Base-by-base conservation (phyloP, 192 early-diverging fungal genomes). In the Coemansia biformis region DNA sequence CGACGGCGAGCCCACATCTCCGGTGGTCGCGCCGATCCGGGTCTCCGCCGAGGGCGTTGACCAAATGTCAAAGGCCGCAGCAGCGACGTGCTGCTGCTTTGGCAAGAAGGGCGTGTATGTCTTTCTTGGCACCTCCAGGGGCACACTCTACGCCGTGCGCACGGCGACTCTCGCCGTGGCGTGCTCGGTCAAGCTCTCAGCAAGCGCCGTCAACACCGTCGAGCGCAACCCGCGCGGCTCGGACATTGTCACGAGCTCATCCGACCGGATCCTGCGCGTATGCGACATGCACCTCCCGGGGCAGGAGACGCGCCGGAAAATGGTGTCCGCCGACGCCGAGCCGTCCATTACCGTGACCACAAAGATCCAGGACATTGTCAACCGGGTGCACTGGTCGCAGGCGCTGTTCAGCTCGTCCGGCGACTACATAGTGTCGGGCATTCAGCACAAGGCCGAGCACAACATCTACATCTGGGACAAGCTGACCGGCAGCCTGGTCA, bases 391-490 rank as follows among this genome's bases (percentile, higher is more conserved):
- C 51, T 99, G 96, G 96, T 80, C 77, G 9, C 81, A 89, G 48
- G 84, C 87, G 36, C 83, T 86, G 26, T 93, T 98, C 55, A 95
- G 86, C 44, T 78, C 84, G 0, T 86, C 89, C 43, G 88, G 87
- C 1, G 91, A 96, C 57, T 94, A 87, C 69, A 87, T 99, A 11
- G 84, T 95, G 15, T 38, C 69, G 58, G 87, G 83, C 15, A 88
- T 88, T 32, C 85, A 80, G 30, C 86, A 87, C 50, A 88, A 86
- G 51, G 84, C 91, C n/a, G 78, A 83, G 28, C 92, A 98, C 60
- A 88, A 95, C 46, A 91, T 98, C 31, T 96, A 89, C 58, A 84
- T 96, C 28, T 98, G 93, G 92, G 89, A 99, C 62, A 84, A 82
- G 49, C 70, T 78, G 15, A 73, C 79, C 14, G 86, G 87, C 15